Evolutionary conservation across 129 eudicot species (phyloP).

Genomic region (Cynara cardunculus): DNA sequence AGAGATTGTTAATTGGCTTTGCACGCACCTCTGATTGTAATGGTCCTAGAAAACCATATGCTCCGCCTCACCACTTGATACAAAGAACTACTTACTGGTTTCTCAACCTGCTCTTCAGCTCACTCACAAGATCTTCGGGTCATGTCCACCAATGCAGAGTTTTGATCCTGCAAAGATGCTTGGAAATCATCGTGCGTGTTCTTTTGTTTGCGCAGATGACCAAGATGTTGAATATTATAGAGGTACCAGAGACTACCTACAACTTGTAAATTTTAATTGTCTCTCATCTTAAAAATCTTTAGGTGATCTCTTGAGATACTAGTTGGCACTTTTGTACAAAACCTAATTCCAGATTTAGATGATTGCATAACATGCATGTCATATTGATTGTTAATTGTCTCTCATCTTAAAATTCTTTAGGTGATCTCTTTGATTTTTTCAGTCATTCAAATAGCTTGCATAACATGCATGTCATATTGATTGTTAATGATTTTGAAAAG

Average conservation of each 20-base stretch:
- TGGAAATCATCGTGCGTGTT: constrained; percentile 82
- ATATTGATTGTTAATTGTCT: not conserved
- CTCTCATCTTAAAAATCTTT: not conserved
- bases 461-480: not conserved
- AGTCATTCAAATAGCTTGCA: not conserved
- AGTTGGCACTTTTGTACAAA: not conserved
- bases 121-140: constrained; percentile 72
- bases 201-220: constrained; percentile 94
- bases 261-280: not conserved
- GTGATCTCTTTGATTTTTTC: not conserved
- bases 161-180: constrained; percentile 88
- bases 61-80: constrained; percentile 61
- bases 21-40: constrained; percentile 75
- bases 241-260: constrained; percentile 38
- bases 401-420: too few relatives aligned
- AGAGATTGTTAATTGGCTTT: constrained; percentile 79
- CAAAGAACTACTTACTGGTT: constrained; percentile 65
- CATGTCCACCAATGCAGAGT: constrained; percentile 86
- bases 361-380: not conserved
- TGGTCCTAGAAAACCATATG: constrained; percentile 69
- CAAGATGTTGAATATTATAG: constrained; percentile 81
- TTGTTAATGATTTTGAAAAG: not conserved
- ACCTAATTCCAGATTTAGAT: not conserved
- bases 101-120: constrained; percentile 69
- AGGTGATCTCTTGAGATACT: not conserved